These are phyloP conservation scores for Brassica napus DNA, from an alignment of 345 rosid genomes.

Conservation along the genomic window DNA sequence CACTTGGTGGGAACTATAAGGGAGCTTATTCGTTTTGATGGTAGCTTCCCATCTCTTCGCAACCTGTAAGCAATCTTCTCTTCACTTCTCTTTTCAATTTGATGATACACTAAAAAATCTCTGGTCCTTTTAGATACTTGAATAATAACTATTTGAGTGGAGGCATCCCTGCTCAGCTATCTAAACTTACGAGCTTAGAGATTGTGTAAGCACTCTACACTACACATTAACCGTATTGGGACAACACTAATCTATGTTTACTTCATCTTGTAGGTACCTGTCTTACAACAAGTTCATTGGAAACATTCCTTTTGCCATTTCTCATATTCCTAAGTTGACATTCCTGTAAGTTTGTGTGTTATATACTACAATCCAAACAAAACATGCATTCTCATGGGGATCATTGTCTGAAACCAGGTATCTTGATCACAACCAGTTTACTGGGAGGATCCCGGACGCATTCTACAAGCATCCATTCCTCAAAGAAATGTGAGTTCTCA, in stretches of 20 bases:
- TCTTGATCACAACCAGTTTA: conserved; percentile 93
- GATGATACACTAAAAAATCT: background rate
- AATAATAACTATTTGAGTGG: conserved; percentile 91
- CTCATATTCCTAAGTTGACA: conserved; percentile 73
- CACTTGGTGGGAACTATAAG: conserved; percentile 92
- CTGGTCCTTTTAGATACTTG: conserved; percentile 54
- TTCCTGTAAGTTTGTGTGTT: conserved; percentile 60
- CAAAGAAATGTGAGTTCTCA: conserved; percentile 82
- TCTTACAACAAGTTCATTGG: conserved; percentile 88
- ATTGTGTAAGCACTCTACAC: conserved; percentile 63
- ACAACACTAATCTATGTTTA: conserved; percentile 10
- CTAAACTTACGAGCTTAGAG: conserved; percentile 84
- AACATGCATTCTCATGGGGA: conserved; percentile 10
- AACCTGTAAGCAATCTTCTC: conserved; percentile 65
- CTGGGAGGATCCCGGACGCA: conserved; percentile 80
- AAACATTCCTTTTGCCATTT: conserved; percentile 65
- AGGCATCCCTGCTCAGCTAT: conserved; percentile 89
- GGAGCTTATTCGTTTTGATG: conserved; percentile 85
- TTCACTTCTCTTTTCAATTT: background rate
- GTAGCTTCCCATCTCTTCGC: conserved; percentile 81
- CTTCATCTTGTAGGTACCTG: conserved; percentile 58
- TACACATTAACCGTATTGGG: background rate
- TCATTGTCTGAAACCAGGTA: conserved; percentile 53
- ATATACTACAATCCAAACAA: background rate
- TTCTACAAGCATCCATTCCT: conserved; percentile 79